Evolutionary conservation across 2,329 filamentous ascomycete genomes (phyloP), one percentile per base, ranked within the genome.

Genomic region (Escovopsis sp.): DNA sequence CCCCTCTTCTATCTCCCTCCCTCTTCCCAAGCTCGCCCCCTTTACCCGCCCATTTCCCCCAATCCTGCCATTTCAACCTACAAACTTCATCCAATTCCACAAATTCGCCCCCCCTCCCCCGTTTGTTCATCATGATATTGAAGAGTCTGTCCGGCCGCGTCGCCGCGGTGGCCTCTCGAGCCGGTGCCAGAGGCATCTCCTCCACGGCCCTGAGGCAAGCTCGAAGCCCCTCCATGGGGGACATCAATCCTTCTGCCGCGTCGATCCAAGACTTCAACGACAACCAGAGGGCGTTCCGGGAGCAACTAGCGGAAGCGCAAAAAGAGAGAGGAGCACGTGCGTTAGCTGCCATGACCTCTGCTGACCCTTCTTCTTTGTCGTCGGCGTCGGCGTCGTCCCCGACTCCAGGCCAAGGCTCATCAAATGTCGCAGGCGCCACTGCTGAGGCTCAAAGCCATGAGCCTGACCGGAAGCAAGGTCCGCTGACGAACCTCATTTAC

Each of bases 401-500:
- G 23, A 23, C 23, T 6, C 23, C 23, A 23, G 51, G 60, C 56
- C 53, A 56, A 51, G 50, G 53, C 59, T 62, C 58, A 62, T 56
- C 60, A 51, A 49, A 56, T 48, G 48, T 53, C 48, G 52, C 55
- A 64, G 61, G 58, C 49, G 52, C 51, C 54, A 66, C 70, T 54
- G 70, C 74, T 48, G 75, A 84, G 55, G 64, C 61, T 28, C 67
- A 70, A 47, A 68, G 72, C 48, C 69, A 68, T 44, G 72, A 77
- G 49, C 58, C 70, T 41, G 67, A 73, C 43, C 83, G 80, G 59
- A 83, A 82, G 61, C 72, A 77, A 48, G 82, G 76, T 12, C 77
- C 84, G 34, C 64, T 98, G 45, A 82, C 84, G 33, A 89, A 82
- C 53, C 76, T 98, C 53, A 94, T 98, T 59, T 96, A 98, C 64